Evolutionary conservation across 1,139 yeast genomes (phyloP).

Genomic region (Ogataea hybrid): DNA sequence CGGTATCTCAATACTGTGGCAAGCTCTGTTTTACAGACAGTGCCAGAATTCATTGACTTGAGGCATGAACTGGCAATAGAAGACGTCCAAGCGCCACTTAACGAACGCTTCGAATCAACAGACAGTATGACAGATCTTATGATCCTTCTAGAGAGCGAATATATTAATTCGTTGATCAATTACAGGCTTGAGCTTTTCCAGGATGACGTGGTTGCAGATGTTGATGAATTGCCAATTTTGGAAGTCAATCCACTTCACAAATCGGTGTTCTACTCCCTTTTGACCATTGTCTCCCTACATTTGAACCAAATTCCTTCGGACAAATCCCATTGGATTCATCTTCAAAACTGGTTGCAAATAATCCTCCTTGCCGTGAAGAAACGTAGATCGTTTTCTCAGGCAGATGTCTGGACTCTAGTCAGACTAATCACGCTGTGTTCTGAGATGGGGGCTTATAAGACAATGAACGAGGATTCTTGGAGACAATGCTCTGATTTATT

Average conservation of each 20-base stretch:
- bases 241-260: conserved; percentile 7
- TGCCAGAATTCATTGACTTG: conserved; percentile 18
- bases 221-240: conserved; percentile 12
- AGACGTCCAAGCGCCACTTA: conserved; percentile 21
- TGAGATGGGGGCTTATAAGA: neutral
- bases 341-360: conserved; percentile 23
- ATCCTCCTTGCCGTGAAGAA: conserved; percentile 7
- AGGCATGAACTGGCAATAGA: conserved; percentile 19
- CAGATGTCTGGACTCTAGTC: conserved; percentile 21
- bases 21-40: conserved; percentile 10
- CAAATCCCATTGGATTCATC: conserved; percentile 23
- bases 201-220: conserved; percentile 12
- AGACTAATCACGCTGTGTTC: conserved; percentile 9
- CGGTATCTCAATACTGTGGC: conserved; percentile 26
- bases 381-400: conserved; percentile 8
- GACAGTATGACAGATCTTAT: conserved; percentile 23
- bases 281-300: conserved; percentile 18
- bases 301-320: conserved; percentile 6
- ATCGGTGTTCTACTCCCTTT: conserved; percentile 18
- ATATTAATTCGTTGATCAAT: conserved; percentile 18
- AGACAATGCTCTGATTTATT: conserved; percentile 2
- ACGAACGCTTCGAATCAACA: conserved; percentile 26
- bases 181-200: conserved; percentile 15
- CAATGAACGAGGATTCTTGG: neutral
- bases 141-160: conserved; percentile 22